Evolutionary conservation across 2,329 filamentous ascomycete species (phyloP), one percentile per base, ranked within the genome.

Genomic region (Emergomyces orientalis): DNA sequence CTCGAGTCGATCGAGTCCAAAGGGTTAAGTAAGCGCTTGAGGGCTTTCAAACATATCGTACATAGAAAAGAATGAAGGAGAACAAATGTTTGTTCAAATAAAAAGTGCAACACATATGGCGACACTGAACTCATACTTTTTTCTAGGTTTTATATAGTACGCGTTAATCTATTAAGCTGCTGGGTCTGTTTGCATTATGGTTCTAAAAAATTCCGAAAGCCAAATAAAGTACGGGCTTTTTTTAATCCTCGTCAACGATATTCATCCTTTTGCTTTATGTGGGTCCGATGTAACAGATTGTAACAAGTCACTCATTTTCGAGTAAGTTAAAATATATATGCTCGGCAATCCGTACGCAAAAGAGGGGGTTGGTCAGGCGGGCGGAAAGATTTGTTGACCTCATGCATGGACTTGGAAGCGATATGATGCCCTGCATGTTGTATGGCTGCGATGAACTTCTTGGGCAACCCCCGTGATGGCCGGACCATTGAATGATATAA

Each of bases 1-100:
- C 78, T 71, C 32, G 59, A 69, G 22, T 67, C 71, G 63, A 62
- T 71, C 37, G 56, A 41, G 4, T 32, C 56, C 34, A 59, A 39
- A 22, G 52, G 52, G 30, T 7, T 55, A 37, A 55, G n/a, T 22
- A 55, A 22, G 30, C 52, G 11, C 52, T 22, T 55, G 27, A 34
- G 30, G 30, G 22, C 19, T 22, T 55, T 55, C 32, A 55, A 37
- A 17, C 52, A 37, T 37, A n/a, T 55, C 13, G 30, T 55, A 13
- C 52, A 55, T 2, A 30, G 52, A 30, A 55, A 55, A 11, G 47
- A 0, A 13, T 51, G 17, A 47, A 3, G 8, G 5, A 49, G 27
- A 32, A 25, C 4, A 7, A 52, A 34, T n/a, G 27, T 4, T 30
- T 5, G 11, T 52, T 34, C 14, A 13, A n/a, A 4, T 4, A 27